Conservation (phyloP, 371 early-diverging fungal genomes). For the Gilbertella persicaria region DNA sequence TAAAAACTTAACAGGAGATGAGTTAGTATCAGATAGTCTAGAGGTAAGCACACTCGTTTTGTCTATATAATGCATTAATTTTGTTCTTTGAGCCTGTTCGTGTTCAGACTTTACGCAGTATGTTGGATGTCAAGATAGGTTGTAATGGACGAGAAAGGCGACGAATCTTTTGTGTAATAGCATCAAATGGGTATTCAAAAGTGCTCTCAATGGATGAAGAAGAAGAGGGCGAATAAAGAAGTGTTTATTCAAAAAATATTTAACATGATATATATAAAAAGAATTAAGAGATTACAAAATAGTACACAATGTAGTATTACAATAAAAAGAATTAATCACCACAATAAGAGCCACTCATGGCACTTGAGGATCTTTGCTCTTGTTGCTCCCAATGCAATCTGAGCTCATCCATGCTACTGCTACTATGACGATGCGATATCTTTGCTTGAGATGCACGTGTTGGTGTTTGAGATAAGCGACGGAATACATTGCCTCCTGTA, state of each 20-base stretch:
- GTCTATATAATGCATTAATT: background rate
- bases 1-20: background rate
- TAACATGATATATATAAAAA: background rate
- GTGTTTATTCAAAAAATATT: background rate
- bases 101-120: conserved; percentile 1
- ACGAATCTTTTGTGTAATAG: conserved; percentile 15
- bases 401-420: conserved; percentile 36
- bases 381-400: conserved; percentile 22
- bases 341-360: conserved; percentile 29
- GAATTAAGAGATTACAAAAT: conserved; percentile 3
- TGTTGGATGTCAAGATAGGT: conserved; percentile 21
- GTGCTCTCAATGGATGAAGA: conserved; percentile 16
- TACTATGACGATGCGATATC: conserved; percentile 35
- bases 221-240: conserved; percentile 1
- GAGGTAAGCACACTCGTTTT: conserved; percentile 3
- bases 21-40: background rate
- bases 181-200: conserved; percentile 10
- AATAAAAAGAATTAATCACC: conserved; percentile 9
- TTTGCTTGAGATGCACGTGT: conserved; percentile 50
- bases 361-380: conserved; percentile 26
- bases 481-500: conserved; percentile 41
- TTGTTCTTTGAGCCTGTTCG: conserved; percentile 3
- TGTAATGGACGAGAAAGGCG: conserved; percentile 23
- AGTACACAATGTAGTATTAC: background rate
- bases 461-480: conserved; percentile 44